Percentiles rank a stretch among this genome's conserved stretches.
phyloP scores from a whole-genome alignment of 2,329 filamentous ascomycete species.

The Aspergillus sclerotialis region DNA sequence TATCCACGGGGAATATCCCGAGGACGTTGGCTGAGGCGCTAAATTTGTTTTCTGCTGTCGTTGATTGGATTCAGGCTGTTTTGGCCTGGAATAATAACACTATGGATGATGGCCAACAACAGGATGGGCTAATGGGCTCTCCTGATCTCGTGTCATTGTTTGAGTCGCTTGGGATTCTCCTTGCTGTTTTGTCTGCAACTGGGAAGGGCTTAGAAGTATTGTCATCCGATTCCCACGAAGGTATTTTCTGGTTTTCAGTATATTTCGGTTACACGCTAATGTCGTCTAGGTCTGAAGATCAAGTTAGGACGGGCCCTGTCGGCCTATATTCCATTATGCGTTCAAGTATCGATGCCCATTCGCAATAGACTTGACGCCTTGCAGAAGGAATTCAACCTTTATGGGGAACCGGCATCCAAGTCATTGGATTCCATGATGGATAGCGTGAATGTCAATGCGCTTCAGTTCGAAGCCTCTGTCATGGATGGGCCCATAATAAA shows the following conservation, averaged over 20 bases:
- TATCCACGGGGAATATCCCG: conserved; percentile 28
- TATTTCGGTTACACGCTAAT: conserved; percentile 1
- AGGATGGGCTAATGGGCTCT: conserved; percentile 24
- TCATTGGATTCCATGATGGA: conserved; percentile 36
- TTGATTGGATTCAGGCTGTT: conserved; percentile 34
- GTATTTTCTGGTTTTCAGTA: conserved; percentile 12
- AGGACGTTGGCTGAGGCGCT: conserved; percentile 23
- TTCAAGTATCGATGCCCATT: conserved; percentile 31
- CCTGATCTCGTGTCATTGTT: conserved; percentile 35
- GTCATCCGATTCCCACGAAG: conserved; percentile 26
- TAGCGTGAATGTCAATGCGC: conserved; percentile 36
- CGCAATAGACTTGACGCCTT: conserved; percentile 32
- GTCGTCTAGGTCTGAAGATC: conserved; percentile 25
- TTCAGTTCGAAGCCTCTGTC: conserved; percentile 49
- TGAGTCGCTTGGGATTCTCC: conserved; percentile 35
- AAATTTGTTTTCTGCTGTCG: conserved; percentile 24
- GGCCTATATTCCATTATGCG: conserved; percentile 34
- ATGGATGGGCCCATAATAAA: conserved; percentile 65
- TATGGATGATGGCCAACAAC: conserved; percentile 19
- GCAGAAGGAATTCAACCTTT: conserved; percentile 37
- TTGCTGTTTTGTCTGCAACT: conserved; percentile 32
- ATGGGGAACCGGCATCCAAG: conserved; percentile 35
- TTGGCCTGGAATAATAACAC: conserved; percentile 27
- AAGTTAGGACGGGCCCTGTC: conserved; percentile 33
- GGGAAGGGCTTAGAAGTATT: conserved; percentile 29